phyloP scores from a whole-genome alignment of 176 grass and related monocot species.

The Ampelocalamus luodianensis region DNA sequence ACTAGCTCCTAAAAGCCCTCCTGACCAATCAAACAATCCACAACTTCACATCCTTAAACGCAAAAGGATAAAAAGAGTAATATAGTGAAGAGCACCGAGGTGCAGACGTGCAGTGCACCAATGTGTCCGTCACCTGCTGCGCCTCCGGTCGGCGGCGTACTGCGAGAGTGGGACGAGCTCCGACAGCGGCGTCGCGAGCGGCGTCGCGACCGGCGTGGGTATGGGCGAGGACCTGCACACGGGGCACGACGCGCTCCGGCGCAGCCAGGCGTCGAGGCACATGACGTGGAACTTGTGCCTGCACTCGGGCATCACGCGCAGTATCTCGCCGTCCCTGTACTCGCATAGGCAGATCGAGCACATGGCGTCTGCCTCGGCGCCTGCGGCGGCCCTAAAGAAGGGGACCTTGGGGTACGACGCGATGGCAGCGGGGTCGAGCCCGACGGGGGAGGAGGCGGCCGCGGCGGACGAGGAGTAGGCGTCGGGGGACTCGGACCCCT shows the following conservation, averaged over 20 bases:
- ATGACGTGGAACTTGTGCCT: conserved; percentile 72
- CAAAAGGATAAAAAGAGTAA: not conserved
- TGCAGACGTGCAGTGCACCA: conserved; percentile 35
- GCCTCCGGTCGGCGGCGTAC: conserved; percentile 73
- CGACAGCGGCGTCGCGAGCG: conserved; percentile 69
- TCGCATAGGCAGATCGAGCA: conserved; percentile 91
- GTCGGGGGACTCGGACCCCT: conserved; percentile 62
- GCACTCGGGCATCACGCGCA: conserved; percentile 83
- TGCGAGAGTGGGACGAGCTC: conserved; percentile 87
- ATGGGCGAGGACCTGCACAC: conserved; percentile 85
- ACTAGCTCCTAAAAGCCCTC: not conserved
- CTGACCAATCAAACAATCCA: conserved; percentile 38
- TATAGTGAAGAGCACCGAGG: conserved; percentile 36
- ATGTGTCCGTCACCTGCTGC: conserved; percentile 48
- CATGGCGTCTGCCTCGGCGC: conserved; percentile 46
- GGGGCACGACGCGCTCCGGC: conserved; percentile 73
- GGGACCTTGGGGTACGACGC: conserved; percentile 69
- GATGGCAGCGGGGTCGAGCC: conserved; percentile 68
- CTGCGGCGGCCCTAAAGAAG: conserved; percentile 41
- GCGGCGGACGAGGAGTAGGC: conserved; percentile 45
- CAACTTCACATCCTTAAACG: conserved; percentile 18
- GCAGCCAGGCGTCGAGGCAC: conserved; percentile 82
- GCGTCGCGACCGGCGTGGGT: conserved; percentile 71
- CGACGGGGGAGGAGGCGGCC: conserved; percentile 37
- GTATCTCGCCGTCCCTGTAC: conserved; percentile 80